Evolutionary conservation across 2,329 filamentous ascomycete species (phyloP).

Genomic region (Pseudofabraea citricarpa): DNA sequence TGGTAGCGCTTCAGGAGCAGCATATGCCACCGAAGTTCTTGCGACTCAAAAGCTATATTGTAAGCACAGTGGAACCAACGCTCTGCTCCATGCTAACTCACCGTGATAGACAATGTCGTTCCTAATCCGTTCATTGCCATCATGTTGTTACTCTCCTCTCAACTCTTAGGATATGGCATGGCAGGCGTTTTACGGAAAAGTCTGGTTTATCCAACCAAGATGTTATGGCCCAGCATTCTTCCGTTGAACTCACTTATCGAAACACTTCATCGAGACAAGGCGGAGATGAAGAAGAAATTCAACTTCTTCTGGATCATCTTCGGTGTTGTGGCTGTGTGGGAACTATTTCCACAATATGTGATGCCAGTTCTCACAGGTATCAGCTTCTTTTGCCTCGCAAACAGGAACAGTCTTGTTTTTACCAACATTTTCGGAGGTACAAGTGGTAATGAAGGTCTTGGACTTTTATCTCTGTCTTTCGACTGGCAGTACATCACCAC

Average conservation of each 20-base stretch:
- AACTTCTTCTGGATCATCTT: conserved; percentile 27
- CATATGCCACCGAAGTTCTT: conserved; percentile 35
- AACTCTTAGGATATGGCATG: conserved; percentile 43
- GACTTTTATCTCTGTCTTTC: conserved; percentile 33
- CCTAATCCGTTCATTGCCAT: conserved; percentile 33
- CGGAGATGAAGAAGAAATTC: conserved; percentile 31
- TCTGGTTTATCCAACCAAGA: conserved; percentile 35
- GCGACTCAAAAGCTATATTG: conserved; percentile 41
- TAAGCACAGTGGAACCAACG: too few relatives aligned
- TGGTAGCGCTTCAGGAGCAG: conserved; percentile 29
- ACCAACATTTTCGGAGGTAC: conserved; percentile 47
- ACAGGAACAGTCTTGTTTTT: conserved; percentile 36
- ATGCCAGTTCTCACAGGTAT: conserved; percentile 34
- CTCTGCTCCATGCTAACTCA: too few relatives aligned
- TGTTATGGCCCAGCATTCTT: conserved; percentile 29
- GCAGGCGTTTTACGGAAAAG: conserved; percentile 39
- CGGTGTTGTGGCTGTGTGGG: conserved; percentile 36
- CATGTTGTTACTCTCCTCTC: conserved; percentile 41
- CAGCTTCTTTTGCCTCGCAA: conserved; percentile 40
- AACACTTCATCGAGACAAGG: conserved; percentile 32
- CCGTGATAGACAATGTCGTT: conserved; percentile 29
- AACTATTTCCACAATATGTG: conserved; percentile 41
- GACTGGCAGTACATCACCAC: conserved; percentile 39
- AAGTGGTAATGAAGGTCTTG: conserved; percentile 38
- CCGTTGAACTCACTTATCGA: conserved; percentile 33